Evolutionary conservation across 1,284 basidiomycete species (phyloP), one percentile per base, ranked within the genome.

Genomic region (Melanopsichium pennsylvanicum): DNA sequence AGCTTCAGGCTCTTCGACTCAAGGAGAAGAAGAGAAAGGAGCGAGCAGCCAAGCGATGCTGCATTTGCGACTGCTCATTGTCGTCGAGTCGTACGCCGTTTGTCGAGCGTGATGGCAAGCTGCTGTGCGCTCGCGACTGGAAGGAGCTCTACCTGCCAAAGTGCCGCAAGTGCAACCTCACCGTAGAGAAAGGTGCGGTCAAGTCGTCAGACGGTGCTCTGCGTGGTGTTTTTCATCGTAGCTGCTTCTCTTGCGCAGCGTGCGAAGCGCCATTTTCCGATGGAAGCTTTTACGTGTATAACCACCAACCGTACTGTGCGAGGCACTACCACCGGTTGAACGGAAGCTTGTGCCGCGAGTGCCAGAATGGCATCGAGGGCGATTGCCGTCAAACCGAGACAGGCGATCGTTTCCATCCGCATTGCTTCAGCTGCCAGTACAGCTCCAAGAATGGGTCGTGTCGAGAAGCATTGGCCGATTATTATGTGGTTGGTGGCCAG

Each of bases 131-230:
- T 13, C 67, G 61, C 19, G 74, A 75, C 33, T 75, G 68, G 64
- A 67, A 67, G 33, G 68, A 74, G 42, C 61, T 74, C 5, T 75
- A 74, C 39, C 50, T 75, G 33, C 69, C 72, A 27, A 75, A 75
- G 45, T 75, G 74, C 31, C 58, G 72, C 44, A 72, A 70, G 35
- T 75, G 74, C 58, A 58, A 56, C 29, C 37, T 64, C 27, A 48
- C 56, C 18, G 69, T 75, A 11, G 69, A 72, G 25, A 50, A 49
- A 27, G 59, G 62, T 4, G 71, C 69, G n/a, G 74, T 75, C 49
- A 74, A 74, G 42, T 62, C 64, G 19, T 66, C 64, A 21, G 74
- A 75, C 36, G 74, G 74, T 15, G 74, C 74, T n/a, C 52, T 75
- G 29, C 59, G 49, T 11, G 74, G 74, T 3, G 57, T 72, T 2